Percentiles rank a stretch among this genome's conserved stretches.
Evolutionary conservation across 495 filamentous ascomycete species (phyloP).

Genomic region (Chaetomium tenue): DNA sequence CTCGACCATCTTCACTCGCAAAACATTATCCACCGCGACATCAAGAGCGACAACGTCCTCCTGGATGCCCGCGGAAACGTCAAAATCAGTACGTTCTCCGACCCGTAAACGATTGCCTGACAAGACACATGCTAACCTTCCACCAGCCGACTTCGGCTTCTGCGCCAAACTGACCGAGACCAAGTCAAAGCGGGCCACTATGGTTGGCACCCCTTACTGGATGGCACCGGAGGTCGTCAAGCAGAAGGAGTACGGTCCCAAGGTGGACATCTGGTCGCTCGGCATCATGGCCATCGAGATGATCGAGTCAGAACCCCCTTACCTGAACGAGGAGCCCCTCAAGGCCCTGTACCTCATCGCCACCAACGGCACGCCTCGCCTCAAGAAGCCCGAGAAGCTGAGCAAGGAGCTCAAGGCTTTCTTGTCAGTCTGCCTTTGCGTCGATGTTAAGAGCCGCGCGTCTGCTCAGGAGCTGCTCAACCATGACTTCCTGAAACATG

Average conservation of each 20-base stretch:
- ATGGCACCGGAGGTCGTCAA: conserved; percentile 99
- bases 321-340: conserved; percentile 95
- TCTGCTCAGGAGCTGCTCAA: conserved; percentile 82
- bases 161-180: conserved; percentile 97
- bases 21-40: conserved; percentile 98
- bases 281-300: conserved; percentile 99
- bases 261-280: conserved; percentile 98
- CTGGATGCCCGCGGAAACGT: conserved; percentile 91
- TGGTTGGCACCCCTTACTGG: conserved; percentile 99
- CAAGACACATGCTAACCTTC: neutral
- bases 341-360: conserved; percentile 97
- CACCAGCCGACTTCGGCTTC: conserved; percentile 92
- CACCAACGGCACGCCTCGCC: conserved; percentile 91
- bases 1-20: conserved; percentile 90
- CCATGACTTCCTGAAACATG: conserved; percentile 74
- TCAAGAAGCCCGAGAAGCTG: conserved; percentile 96
- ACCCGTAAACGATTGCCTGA: neutral
- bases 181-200: conserved; percentile 94
- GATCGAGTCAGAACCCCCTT: conserved; percentile 98
- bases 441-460: conserved; percentile 91
- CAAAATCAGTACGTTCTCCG: conserved; percentile 78
- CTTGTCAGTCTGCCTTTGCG: conserved; percentile 90
- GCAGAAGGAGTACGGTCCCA: conserved; percentile 96
- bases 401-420: conserved; percentile 96
- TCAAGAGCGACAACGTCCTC: conserved; percentile 97